These are phyloP conservation scores for Akanthomyces lecanii DNA, from an alignment of 2,329 filamentous ascomycete genomes.

Conservation along the genomic window DNA sequence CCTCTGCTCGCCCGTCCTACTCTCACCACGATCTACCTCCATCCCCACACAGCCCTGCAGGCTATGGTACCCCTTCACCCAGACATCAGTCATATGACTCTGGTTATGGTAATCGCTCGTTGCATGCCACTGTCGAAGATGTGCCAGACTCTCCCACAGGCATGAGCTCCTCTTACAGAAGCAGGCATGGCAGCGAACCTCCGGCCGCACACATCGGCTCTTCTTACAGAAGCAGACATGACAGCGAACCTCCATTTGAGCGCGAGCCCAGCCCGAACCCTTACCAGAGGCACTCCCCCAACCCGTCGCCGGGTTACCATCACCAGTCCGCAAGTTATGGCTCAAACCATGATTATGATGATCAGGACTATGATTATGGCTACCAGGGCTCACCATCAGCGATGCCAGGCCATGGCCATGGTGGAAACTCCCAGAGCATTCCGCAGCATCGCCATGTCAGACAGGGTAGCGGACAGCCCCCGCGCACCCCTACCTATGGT, in stretches of 20 bases:
- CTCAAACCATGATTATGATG: background rate
- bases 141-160: constrained; percentile 49
- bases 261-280: constrained; percentile 14
- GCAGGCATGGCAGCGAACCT: constrained; percentile 8
- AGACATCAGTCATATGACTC: constrained; percentile 51
- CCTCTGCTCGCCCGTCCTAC: constrained; percentile 52
- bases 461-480: constrained; percentile 15
- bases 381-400: constrained; percentile 19
- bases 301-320: constrained; percentile 1
- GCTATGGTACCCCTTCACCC: constrained; percentile 35
- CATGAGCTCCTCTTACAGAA: background rate
- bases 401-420: constrained; percentile 17
- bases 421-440: constrained; percentile 15
- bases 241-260: constrained; percentile 4
- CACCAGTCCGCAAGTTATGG: background rate
- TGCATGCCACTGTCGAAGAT: constrained; percentile 63
- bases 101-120: constrained; percentile 43
- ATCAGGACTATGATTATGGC: constrained; percentile 4
- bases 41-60: constrained; percentile 26
- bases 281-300: constrained; percentile 11
- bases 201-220: background rate
- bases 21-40: constrained; percentile 41
- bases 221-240: constrained; percentile 2
- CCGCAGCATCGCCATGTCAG: constrained; percentile 26
- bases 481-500: constrained; percentile 34